Evolutionary conservation across 495 filamentous ascomycete genomes (phyloP).

Genomic region (Ramalina intermedia): DNA sequence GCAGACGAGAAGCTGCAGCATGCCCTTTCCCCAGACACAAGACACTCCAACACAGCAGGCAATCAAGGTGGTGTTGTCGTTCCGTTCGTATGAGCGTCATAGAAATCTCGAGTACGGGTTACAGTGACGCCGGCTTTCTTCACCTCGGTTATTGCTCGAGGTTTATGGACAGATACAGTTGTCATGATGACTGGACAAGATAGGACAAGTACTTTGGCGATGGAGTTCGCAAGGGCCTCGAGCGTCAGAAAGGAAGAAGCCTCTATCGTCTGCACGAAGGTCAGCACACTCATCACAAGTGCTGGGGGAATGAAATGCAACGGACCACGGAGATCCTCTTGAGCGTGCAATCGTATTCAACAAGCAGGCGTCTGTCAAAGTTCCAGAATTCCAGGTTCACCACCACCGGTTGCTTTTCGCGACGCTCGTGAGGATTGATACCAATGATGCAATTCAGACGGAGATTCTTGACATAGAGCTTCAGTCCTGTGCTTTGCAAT

Average conservation of each 20-base stretch:
- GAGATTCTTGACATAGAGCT: conserved; percentile 6
- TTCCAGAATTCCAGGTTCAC: conserved; percentile 18
- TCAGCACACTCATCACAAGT: neutral
- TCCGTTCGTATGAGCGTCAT: too few relatives aligned
- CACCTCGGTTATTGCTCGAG: conserved; percentile 42
- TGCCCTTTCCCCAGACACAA: too few relatives aligned
- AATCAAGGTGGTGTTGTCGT: too few relatives aligned
- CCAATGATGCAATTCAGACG: conserved; percentile 32
- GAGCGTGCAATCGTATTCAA: neutral
- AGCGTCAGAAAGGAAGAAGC: conserved; percentile 39
- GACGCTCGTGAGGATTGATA: conserved; percentile 41
- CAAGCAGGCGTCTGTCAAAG: too few relatives aligned
- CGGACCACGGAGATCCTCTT: neutral
- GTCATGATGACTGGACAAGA: conserved; percentile 36
- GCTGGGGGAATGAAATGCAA: neutral
- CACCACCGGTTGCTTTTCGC: conserved; percentile 42
- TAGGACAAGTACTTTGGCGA: conserved; percentile 37
- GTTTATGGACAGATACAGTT: conserved; percentile 41
- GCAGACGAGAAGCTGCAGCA: too few relatives aligned
- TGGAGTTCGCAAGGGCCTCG: conserved; percentile 38
- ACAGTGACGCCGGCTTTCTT: conserved; percentile 32
- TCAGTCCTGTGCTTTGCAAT: neutral
- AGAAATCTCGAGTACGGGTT: too few relatives aligned
- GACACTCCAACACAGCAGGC: too few relatives aligned
- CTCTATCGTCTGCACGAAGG: conserved; percentile 31